Evolutionary conservation across 2,329 filamentous ascomycete genomes (phyloP).

Genomic region (Aspergillus tamarii): DNA sequence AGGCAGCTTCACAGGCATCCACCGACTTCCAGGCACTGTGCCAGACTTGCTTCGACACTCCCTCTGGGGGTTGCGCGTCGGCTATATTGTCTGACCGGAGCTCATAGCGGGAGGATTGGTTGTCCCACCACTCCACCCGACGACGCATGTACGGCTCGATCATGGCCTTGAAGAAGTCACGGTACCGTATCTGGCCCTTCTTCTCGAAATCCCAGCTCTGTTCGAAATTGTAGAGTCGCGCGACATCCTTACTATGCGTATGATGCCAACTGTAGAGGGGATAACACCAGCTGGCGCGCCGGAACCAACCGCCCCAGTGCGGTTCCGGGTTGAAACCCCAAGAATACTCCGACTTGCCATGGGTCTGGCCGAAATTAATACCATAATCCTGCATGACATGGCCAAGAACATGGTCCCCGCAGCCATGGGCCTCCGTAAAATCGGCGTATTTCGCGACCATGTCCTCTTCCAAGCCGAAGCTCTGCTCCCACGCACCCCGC

Average conservation of each 20-base stretch:
- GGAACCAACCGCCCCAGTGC: slow-evolving; percentile 26
- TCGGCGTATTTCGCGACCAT: slow-evolving; percentile 54
- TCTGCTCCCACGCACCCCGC: slow-evolving; percentile 54
- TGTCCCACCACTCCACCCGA: slow-evolving; percentile 31
- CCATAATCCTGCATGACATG: slow-evolving; percentile 54
- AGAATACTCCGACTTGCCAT: slow-evolving; percentile 57
- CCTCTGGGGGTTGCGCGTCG: slow-evolving; percentile 19
- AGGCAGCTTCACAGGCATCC: slow-evolving; percentile 30
- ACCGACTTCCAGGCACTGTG: slow-evolving; percentile 28
- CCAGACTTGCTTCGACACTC: slow-evolving; percentile 21
- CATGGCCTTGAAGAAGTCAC: slow-evolving; percentile 28
- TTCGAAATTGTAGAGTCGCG: slow-evolving; percentile 28
- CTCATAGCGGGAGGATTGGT: slow-evolving; percentile 27
- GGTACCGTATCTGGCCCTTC: slow-evolving; percentile 26
- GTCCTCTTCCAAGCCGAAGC: slow-evolving; percentile 48
- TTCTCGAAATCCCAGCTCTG: slow-evolving; percentile 28
- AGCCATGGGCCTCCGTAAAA: slow-evolving; percentile 47
- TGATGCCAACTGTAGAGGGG: slow-evolving; percentile 46
- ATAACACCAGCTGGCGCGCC: slow-evolving; percentile 57
- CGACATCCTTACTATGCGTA: slow-evolving; percentile 29
- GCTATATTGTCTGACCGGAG: slow-evolving; percentile 24
- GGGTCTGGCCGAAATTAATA: slow-evolving; percentile 47
- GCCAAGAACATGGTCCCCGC: slow-evolving; percentile 57
- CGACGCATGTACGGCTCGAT: slow-evolving; percentile 25
- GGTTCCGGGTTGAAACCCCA: slow-evolving; percentile 44